Evolutionary conservation across 2,329 filamentous ascomycete species (phyloP).

Genomic region (Allantophomopsis cytisporea): DNA sequence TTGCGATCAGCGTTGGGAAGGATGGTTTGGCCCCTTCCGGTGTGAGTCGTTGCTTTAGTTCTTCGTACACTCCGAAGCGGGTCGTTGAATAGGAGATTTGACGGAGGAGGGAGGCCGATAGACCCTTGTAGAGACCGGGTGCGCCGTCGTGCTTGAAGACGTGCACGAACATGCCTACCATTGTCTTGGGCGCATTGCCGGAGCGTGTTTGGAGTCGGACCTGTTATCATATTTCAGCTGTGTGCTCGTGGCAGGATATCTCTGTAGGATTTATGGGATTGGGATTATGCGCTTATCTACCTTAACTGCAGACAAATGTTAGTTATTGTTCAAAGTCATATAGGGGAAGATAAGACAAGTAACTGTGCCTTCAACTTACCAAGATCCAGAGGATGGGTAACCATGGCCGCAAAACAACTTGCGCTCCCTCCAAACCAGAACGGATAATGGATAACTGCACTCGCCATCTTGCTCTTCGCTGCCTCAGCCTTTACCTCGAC

Average conservation of each 20-base stretch:
- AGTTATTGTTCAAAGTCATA: constrained; percentile 11
- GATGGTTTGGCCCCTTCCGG: constrained; percentile 40
- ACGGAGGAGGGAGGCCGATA: constrained; percentile 83
- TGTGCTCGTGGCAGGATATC: no score
- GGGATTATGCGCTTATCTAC: neutral
- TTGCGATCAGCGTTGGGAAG: constrained; percentile 64
- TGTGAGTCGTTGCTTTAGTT: constrained; percentile 63
- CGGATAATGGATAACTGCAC: constrained; percentile 39
- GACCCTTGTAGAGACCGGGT: constrained; percentile 76
- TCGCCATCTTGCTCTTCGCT: constrained; percentile 6
- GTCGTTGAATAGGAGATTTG: constrained; percentile 95
- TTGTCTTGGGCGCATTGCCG: constrained; percentile 62
- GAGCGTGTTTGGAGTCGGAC: constrained; percentile 80
- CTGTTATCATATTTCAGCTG: constrained; percentile 23
- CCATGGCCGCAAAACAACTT: constrained; percentile 78
- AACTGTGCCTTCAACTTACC: constrained; percentile 38
- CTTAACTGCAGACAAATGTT: constrained; percentile 7
- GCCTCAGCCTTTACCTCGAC: neutral
- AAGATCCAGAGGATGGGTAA: constrained; percentile 88
- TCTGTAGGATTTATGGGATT: no score
- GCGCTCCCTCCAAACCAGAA: constrained; percentile 97
- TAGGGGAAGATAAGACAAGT: no score
- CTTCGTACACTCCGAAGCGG: constrained; percentile 92
- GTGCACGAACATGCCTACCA: constrained; percentile 76
- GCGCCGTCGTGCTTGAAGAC: constrained; percentile 65